Evolutionary conservation across 257 asterid species (phyloP).

Genomic region (Plantago ovata): DNA sequence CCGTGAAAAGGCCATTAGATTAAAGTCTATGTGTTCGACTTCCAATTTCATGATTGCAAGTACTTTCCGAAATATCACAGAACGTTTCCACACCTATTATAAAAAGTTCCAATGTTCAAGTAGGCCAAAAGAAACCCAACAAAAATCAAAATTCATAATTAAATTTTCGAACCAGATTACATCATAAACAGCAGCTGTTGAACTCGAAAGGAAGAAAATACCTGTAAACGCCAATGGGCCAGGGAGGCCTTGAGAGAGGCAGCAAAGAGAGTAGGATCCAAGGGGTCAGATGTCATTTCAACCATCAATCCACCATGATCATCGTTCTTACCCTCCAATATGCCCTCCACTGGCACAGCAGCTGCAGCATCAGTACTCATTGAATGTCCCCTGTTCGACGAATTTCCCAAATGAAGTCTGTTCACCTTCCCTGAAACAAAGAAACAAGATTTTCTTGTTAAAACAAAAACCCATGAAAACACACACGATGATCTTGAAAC

Average conservation of each 20-base stretch:
- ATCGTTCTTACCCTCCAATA: conserved; percentile 57
- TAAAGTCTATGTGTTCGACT: too few species aligned
- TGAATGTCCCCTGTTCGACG: conserved; percentile 29
- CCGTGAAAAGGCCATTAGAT: too few species aligned
- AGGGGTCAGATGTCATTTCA: conserved; percentile 64
- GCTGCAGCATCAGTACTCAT: conserved; percentile 40
- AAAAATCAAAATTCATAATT: too few species aligned
- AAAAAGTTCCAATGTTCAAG: too few species aligned
- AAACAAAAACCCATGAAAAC: too few species aligned
- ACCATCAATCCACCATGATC: conserved; percentile 75
- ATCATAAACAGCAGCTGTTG: neutral
- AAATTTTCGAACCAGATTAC: neutral
- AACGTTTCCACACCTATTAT: too few species aligned
- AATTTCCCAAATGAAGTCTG: conserved; percentile 26
- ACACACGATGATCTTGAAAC: too few species aligned
- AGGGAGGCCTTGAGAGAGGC: conserved; percentile 72
- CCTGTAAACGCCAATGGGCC: conserved; percentile 74
- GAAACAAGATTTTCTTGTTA: neutral
- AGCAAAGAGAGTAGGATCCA: conserved; percentile 52
- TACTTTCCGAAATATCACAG: too few species aligned
- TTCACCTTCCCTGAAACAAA: conserved; percentile 35
- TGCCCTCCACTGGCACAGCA: conserved; percentile 36
- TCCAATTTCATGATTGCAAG: too few species aligned
- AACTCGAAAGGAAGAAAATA: conserved; percentile 5
- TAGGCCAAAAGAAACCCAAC: too few species aligned